Base-by-base conservation (phyloP, 75 land plant genomes). In the Larix kaempferi region DNA sequence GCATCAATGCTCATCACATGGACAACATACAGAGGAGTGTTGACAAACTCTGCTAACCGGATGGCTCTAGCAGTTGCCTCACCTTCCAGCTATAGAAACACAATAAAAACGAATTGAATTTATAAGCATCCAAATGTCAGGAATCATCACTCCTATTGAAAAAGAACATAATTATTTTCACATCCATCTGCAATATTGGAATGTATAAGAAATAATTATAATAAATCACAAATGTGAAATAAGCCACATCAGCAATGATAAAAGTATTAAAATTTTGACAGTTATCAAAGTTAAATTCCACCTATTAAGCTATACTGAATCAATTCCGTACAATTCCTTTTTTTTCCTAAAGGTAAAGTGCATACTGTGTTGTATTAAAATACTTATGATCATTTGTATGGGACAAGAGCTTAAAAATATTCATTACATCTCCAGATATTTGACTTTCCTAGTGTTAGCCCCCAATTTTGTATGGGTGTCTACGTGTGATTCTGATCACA, bases 1-100 rank as follows among this genome's bases (percentile, higher is more conserved):
- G 99, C 99, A 83, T 97, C 99, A 80, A 86, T 92, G 87, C 99
- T 97, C 99, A 97, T 97, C 60, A 95, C 99, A 87, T 97, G 99
- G 79, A 97, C 99, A 15, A 97, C 91, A 89, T 97, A 97, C 2
- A 97, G 82, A n/a, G 99, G 99, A 33, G 98, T 95, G 76, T 95
- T 95, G n/a, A 97, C 88, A 76, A 97, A 97, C 71, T 79, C 61
- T 39, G 99, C 95, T 82, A 97, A 81, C 54, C 87, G 91, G 76
- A 97, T 97, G 17, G 98, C 98, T 77, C 99, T 84, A 69, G 86
- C 87, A 79, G 99, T 97, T 82, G 99, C 99, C 80, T 97, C 99
- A 62, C 88, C 99, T 86, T 97, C 99, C 59, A 95, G 85, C 99
- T 96, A 78, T 81, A 77, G 21, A 23, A 57, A 44, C 8, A 67